Conservation (phyloP, 805 yeast species). For the Tetrapisispora taiwanensis region DNA sequence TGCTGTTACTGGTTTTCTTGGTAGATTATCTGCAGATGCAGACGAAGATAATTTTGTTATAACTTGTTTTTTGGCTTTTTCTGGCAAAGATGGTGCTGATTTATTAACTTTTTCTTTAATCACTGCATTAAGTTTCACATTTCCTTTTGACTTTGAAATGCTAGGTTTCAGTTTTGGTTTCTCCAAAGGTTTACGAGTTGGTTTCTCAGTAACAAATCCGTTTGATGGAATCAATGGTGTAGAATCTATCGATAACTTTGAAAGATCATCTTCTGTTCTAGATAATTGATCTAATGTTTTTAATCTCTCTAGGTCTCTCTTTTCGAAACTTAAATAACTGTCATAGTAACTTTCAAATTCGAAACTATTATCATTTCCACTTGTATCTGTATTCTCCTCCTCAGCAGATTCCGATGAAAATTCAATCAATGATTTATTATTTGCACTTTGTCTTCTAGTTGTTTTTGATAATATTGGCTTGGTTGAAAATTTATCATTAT, state of each 20-base stretch:
- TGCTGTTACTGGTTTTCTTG: neutral
- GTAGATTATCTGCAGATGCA: neutral
- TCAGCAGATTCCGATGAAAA: neutral
- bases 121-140: no score
- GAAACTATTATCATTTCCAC: conserved; percentile 6
- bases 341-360: conserved; percentile 18
- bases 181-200: neutral
- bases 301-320: conserved; percentile 11
- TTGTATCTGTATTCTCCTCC: neutral
- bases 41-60: conserved; percentile 1
- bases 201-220: neutral
- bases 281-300: conserved; percentile 11
- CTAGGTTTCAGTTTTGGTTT: neutral
- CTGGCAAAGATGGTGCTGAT: conserved; percentile 13
- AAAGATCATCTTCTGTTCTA: conserved; percentile 1
- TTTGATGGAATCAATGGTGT: conserved; percentile 2
- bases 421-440: neutral
- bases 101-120: conserved; percentile 8
- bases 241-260: conserved; percentile 1
- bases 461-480: neutral
- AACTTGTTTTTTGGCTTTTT: conserved; percentile 1
- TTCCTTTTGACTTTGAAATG: neutral
- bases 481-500: neutral
- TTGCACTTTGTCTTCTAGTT: neutral
- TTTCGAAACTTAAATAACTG: conserved; percentile 12